Evolutionary conservation across 2,329 filamentous ascomycete genomes (phyloP), one percentile per base, ranked within the genome.

Genomic region (Aspergillus carbonarius): DNA sequence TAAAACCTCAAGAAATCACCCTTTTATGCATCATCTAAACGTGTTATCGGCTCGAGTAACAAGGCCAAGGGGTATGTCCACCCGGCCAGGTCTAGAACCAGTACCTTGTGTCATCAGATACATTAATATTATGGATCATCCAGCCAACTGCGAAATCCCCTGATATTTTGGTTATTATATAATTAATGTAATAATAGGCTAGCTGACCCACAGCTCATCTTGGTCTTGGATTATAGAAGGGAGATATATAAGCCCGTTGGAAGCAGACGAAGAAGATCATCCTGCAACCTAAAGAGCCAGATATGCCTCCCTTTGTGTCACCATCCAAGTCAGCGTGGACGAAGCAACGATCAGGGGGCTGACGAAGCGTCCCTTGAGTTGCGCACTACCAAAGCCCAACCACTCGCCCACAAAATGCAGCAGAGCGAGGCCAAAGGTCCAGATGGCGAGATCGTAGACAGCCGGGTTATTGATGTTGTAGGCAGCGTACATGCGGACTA

Each of bases 361-460:
- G 49, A 83, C 76, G 65, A 88, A 78, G 25, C 85, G 82, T 37
- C 80, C 79, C 37, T 83, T 83, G 71, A 89, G 85, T 63, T 83
- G 85, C 66, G 91, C 87, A 18, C 87, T 93, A 68, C 88, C 88
- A 77, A 89, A 97, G 4, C 92, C 75, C 63, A 90, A 80, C 80
- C 91, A 89, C 82, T 99, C 95, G 66, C 83, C 88, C 60, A 85
- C 82, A 74, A 93, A 97, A 78, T 93, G 93, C 40, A 79, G 78
- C 55, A 90, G 84, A 1, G 93, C 93, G 56, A 96, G 82, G 1
- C 86, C 82, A 73, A 93, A 96, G 7, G 90, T 95, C 84, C 88
- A 91, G 65, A 95, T 79, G 15, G 89, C 89, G 59, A 97, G 80
- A 73, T 95, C 85, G 75, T 96, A 97, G 55, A 93, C 81, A 46